Base-by-base conservation (phyloP, 306 rosid species). In the Quercus glauca region DNA sequence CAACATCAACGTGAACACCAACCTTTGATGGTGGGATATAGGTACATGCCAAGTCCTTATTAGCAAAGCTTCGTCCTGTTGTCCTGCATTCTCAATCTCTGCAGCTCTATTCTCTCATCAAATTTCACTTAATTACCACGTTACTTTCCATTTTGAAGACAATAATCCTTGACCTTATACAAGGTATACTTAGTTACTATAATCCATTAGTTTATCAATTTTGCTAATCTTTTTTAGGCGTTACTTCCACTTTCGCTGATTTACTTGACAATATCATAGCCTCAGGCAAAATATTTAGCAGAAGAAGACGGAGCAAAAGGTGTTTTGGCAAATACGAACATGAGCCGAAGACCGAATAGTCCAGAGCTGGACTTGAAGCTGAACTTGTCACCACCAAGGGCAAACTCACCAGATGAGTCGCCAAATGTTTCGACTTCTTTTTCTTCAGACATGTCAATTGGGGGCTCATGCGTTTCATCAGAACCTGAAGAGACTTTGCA, bases 391-490 rank as follows among this genome's bases (percentile, higher is more conserved):
- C 89, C 89, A 21, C 68, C 77, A 31, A 26, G 21, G 53, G 23
- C 17, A 14, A 37, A 76, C 43, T 11, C 75, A 20, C 25, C 58
- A 11, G 37, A 11, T 0, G 76, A 68, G 53, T 72, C 63, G 71
- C 5, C 74, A 15, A 76, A n/a, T 29, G 73, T 73, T 4, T 70
- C 84, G 13, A 31, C 63, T 0, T 59, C 58, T 11, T 49, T 12
- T 5, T 81, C 87, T 1, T 67, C 79, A 28, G 84, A 79, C 25
- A 61, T 70, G 80, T 84, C 84, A 2, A 5, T 55, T 17, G 86
- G 82, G 51, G 85, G 86, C 2, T 87, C 93, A 4, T 85, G 93
- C 18, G 87, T 86, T 59, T 79, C 88, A 26, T 87, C 90, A 10
- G 84, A 73, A 72, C 78, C 60, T 1, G 86, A 87, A 11, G 73